Percentiles rank a stretch among this genome's conserved stretches.
Evolutionary conservation across 2,329 filamentous ascomycete species (phyloP).

Genomic region (Ceratocystis destructans): DNA sequence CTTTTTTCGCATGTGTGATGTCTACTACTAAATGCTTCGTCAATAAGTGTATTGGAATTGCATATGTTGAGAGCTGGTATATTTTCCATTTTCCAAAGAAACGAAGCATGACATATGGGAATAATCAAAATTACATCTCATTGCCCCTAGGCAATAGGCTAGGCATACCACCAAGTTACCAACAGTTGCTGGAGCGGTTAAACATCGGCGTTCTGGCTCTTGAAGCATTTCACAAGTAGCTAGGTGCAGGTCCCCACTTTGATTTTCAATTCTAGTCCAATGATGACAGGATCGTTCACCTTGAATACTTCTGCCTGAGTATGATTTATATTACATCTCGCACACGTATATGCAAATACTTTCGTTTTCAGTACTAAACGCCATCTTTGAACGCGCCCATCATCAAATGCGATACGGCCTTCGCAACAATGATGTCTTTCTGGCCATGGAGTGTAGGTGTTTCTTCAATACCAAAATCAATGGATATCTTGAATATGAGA

Average conservation of each 20-base stretch:
- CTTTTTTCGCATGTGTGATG: no score
- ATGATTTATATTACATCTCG: background rate
- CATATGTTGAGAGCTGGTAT: no score
- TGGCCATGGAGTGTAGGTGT: slow-evolving; percentile 67
- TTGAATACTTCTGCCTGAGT: background rate
- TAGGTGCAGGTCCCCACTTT: background rate
- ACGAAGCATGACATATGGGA: no score
- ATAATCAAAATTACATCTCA: no score
- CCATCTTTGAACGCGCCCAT: no score
- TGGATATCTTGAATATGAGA: background rate
- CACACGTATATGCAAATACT: background rate
- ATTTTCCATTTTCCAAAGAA: no score
- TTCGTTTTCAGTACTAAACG: no score
- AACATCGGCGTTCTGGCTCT: background rate
- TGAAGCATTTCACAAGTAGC: background rate
- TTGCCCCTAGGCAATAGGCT: no score
- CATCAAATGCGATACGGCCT: no score
- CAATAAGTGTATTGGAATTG: no score
- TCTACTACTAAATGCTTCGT: no score
- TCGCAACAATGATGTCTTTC: slow-evolving; percentile 56
- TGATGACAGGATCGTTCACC: background rate
- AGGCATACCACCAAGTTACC: no score
- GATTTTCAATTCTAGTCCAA: background rate
- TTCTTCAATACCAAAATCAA: background rate
- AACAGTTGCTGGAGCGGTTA: background rate